A percentile compares a stretch with the other conserved stretches of the same genome.
Conservation (phyloP, 2,329 filamentous ascomycete genomes). For the Pyrenochaeta sp. region DNA sequence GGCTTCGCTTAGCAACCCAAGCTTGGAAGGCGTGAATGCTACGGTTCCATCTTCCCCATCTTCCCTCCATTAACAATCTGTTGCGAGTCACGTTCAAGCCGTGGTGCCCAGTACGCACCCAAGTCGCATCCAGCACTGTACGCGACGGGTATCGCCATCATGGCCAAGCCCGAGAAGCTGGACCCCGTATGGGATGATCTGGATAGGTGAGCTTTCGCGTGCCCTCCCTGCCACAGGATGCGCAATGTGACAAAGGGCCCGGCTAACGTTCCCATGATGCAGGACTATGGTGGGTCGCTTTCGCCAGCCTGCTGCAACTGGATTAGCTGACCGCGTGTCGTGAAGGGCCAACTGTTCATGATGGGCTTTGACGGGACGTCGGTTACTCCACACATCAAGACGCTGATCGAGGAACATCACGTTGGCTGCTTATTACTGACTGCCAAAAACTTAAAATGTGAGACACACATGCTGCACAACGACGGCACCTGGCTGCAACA, state of each 20-base stretch:
- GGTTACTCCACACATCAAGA: slow-evolving; percentile 82
- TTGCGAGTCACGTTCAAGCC: slow-evolving; percentile 45
- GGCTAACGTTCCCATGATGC: slow-evolving; percentile 49
- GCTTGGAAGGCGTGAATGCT: slow-evolving; percentile 40
- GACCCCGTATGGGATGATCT: slow-evolving; percentile 73
- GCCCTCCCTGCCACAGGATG: slow-evolving; percentile 27
- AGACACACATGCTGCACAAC: slow-evolving; percentile 33
- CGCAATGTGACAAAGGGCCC: slow-evolving; percentile 33
- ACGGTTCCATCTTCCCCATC: slow-evolving; percentile 45
- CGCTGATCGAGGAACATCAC: slow-evolving; percentile 83
- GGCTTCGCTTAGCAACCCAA: slow-evolving; percentile 32
- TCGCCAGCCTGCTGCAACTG: slow-evolving; percentile 20
- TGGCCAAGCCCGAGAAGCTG: slow-evolving; percentile 55
- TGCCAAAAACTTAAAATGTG: slow-evolving; percentile 86
- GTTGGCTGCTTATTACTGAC: slow-evolving; percentile 87
- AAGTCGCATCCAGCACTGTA: slow-evolving; percentile 30
- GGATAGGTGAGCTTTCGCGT: slow-evolving; percentile 69
- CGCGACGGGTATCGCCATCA: slow-evolving; percentile 61
- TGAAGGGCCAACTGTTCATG: slow-evolving; percentile 80
- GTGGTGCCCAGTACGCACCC: slow-evolving; percentile 34
- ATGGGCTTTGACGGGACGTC: slow-evolving; percentile 88
- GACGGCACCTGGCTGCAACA: slow-evolving; percentile 11
- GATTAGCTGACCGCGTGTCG: slow-evolving; percentile 48
- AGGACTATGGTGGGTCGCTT: slow-evolving; percentile 55
- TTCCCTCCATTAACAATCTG: slow-evolving; percentile 43